Base-by-base conservation (phyloP, 176 grass and related monocot species). In the Aegilops sharonensis region DNA sequence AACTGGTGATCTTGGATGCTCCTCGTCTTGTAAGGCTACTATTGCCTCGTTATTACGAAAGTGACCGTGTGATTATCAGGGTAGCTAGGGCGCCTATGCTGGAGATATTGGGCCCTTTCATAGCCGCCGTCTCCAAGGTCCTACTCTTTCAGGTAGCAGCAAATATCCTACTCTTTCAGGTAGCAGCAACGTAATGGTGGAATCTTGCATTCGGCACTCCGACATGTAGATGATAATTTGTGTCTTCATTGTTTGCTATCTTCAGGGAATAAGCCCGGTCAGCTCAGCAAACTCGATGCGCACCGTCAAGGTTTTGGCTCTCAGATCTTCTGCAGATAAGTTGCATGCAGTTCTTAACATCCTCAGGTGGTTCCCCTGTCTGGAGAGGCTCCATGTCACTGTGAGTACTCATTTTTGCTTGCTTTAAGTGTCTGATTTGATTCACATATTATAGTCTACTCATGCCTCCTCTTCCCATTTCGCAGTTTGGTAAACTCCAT, bases 31-130 rank as follows among this genome's bases (percentile, higher is more conserved):
- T 35, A 8, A 36, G 66, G 31, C 1, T 68, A 20, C 31, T 68
- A 4, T 4, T 20, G 3, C 6, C 66, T 20, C 1, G 4, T 9
- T 20, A 1, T 68, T 0, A 4, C 15, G 0, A 1, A 18, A 1
- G 0, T 9, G 6, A 8, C 18, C 3, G 64, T 1, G 5, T 20
- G 3, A 69, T 17, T 10, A 20, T 69, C 66, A 17, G 7, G 31
- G 15, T 69, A 36, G 10, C 20, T 10, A 36, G 66, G 15, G 66
- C 66, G 1, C 66, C 32, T 69, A 36, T 10, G 0, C 32, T 69
- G 3, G 15, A 69, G 32, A 69, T 36, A 21, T 69, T 69, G 8
- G 66, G 66, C 32, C 2, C 15, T 8, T 69, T 5, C 3, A 9
- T 8, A 36, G 15, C 8, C 0, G 17, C 1, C 15, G 8, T 20